phyloP scores from a whole-genome alignment of 140 eudicot species.

The Senecio squalidus region DNA sequence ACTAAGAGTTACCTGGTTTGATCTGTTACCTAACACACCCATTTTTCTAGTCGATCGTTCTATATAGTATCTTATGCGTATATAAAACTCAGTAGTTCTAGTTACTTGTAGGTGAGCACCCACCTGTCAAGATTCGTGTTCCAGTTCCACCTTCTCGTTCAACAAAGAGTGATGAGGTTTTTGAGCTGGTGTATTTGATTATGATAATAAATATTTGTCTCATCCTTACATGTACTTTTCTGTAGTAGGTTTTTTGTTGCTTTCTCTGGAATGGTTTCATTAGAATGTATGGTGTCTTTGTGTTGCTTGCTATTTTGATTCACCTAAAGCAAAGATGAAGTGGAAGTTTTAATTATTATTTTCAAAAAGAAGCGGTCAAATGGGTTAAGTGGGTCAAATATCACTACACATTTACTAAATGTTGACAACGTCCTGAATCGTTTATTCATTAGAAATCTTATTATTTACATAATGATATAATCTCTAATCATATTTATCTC shows the following conservation, averaged over 20 bases:
- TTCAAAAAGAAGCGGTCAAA: no score
- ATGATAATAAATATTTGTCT: slow-evolving; percentile 3
- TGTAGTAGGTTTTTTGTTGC: not conserved
- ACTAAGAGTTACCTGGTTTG: not conserved
- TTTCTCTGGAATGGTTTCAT: not conserved
- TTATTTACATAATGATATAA: no score
- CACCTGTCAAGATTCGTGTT: slow-evolving; percentile 93
- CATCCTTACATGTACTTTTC: not conserved
- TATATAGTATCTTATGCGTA: no score
- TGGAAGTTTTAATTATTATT: no score
- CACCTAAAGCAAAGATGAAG: not conserved
- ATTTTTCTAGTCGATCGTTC: not conserved
- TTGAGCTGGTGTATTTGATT: slow-evolving; percentile 8
- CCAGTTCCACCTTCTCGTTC: slow-evolving; percentile 75
- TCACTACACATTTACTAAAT: no score
- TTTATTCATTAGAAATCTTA: no score
- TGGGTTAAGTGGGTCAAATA: no score
- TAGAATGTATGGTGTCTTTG: not conserved
- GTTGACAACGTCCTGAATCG: no score
- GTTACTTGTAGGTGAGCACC: slow-evolving; percentile 67
- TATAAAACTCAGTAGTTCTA: slow-evolving; percentile 11
- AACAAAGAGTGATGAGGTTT: slow-evolving; percentile 67
- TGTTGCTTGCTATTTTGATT: slow-evolving; percentile 11
- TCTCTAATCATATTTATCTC: no score
- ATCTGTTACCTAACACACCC: not conserved